Base-by-base conservation (phyloP, 495 filamentous ascomycete species). In the Aspergillus heteromorphus region DNA sequence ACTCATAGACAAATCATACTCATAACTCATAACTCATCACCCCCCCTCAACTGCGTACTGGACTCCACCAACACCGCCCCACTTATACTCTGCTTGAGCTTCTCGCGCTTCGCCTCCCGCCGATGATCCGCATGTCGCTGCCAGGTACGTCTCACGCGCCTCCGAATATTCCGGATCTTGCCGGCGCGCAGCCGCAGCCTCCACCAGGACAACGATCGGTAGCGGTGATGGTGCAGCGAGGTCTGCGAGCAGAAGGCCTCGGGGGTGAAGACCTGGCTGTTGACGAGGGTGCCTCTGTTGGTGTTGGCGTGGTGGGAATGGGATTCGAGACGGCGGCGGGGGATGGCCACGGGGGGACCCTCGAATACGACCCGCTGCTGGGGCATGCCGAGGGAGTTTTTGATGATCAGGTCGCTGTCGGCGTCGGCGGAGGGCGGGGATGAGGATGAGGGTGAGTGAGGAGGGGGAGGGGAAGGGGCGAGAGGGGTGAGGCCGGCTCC, bases 21-120 rank as follows among this genome's bases (percentile, higher is more conserved):
- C n/a, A n/a, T n/a, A n/a, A n/a, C n/a, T n/a, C n/a, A n/a, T n/a
- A n/a, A n/a, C n/a, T 47, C 31, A 47, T 29, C 40, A 45, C 21
- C 38, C 49, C 20, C 55, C n/a, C 48, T 42, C 9, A 59, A 34
- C 38, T 58, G 54, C 13, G 53, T 64, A 53, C 70, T 70, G 9
- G 70, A 75, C 19, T 62, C 64, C 50, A 72, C 63, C 43, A 69
- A 59, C 3, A 72, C 55, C 13, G 67, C 67, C 21, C 61, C 63
- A 3, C 79, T 77, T 63, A 95, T 95, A 58, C 79, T 87, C 52
- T 80, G 75, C 61, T 87, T 80, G 49, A 95, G 73, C 57, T 73
- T 77, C 50, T 85, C 77, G 43, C 83, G 79, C 51, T 84, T 72
- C 57, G 80, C 84, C 69, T 89, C 87, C 43, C 69, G 71, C 56